Base-by-base conservation (phyloP, 2,329 filamentous ascomycete species). In the Coleophoma eucalyptorum region DNA sequence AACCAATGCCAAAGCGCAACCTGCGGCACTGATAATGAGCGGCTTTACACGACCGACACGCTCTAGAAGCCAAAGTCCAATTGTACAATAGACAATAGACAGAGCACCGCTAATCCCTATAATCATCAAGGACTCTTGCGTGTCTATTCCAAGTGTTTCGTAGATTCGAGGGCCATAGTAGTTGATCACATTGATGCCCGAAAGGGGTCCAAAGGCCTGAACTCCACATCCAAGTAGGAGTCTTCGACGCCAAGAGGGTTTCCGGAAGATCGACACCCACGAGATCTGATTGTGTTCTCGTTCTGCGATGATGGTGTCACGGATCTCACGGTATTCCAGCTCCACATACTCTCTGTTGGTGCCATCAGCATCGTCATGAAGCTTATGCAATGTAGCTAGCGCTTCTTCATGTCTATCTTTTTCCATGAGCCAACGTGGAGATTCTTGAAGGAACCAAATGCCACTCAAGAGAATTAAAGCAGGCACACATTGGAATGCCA, bases 351-450 rank as follows among this genome's bases (percentile, higher is more conserved):
- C 73, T 52, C 79, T 69, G 41, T 77, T 72, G 48, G 72, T 65
- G 20, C 72, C 73, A n/a, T 15, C 3, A 2, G 35, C 35, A 45
- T 73, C 71, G 16, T 74, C 72, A 56, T 82, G 83, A 56, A 80
- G 81, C 52, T 75, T 77, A 5, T 75, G 72, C 51, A 88, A 72
- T 4, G 78, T 75, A 4, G 70, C 66, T 16, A 77, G 66, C 0
- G 79, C 80, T 55, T 83, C 73, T 19, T 83, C 78, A n/a, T 76
- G 71, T n/a, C 77, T 75, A 51, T 80, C 76, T 48, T 80, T 72
- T 48, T 74, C 73, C 53, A 78, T 77, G n/a, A 81, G 66, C 78
- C 78, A 82, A 45, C 79, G 65, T 3, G 79, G 79, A 26, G 72
- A 77, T 58, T 83, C 79, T 1, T 79, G 78, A 4, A 81, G 66